Evolutionary conservation across 495 filamentous ascomycete genomes (phyloP), one percentile per base, ranked within the genome.

Genomic region (Aspergillus cavernicola): DNA sequence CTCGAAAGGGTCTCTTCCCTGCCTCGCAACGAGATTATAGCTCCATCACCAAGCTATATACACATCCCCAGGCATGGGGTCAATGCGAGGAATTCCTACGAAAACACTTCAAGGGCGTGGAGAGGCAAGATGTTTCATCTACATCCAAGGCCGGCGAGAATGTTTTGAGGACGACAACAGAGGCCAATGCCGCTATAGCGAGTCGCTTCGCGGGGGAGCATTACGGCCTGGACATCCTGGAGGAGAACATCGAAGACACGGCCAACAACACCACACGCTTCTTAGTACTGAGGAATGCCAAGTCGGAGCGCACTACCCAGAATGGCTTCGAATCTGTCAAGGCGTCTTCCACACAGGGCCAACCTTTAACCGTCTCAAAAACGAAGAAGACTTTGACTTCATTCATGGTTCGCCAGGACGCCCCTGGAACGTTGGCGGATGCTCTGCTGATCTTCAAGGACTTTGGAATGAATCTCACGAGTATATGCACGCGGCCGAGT

Each of bases 51-150:
- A 74, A 74, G 56, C 47, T 98, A 40, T 95, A 95, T 70, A 92
- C 88, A 20, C 93, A 98, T 67, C 89, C 90, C 13, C 93, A 97
- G 71, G 93, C 89, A 26, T 93, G 91, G 75, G 92, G 90, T 4
- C 93, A 98, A 72, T 96, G 90, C 62, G 82, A 82, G n/a, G 54
- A 39, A n/a, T 95, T 95, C 61, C 71, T 96, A 6, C 72, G 74
- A 6, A 61, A 71, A 39, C 70, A 84, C 58, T 80, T 93, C 46
- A 84, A 83, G 50, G 80, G 80, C 20, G 73, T 87, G 7, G 89
- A 93, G 71, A 77, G 82, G 37, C 79, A 92, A 31, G 92, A 98
- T 65, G 87, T 90, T 35, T 87, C 86, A 37, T 95, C 89, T 2
- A 98, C 93, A 1, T 88, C 83, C 37, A 83, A 83, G 59, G 93